Base-by-base conservation (phyloP, 192 early-diverging fungal genomes). In the Gonapodya prolifera region DNA sequence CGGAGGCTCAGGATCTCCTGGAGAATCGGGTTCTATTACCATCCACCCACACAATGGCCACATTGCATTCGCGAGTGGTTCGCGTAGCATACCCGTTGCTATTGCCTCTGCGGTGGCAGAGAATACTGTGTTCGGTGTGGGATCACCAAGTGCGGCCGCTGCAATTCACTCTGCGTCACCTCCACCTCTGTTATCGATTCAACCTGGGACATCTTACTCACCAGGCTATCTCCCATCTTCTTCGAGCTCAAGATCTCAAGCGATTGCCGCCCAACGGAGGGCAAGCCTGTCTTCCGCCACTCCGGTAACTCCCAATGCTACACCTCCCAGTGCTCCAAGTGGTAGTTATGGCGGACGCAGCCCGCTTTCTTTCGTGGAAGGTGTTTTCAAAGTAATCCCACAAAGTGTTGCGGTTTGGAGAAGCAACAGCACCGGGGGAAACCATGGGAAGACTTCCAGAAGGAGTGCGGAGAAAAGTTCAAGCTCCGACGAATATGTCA, bases 401-500 rank as follows among this genome's bases (percentile, higher is more conserved):
- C 45, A 61, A 23, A 61, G 45, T 61, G 45, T 61, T 8, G 45
- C 45, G 8, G 45, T 61, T 8, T 61, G 45, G 45, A 61, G 45
- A 23, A 61, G 45, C 45, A 61, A 61, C 45, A 61, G 45, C 45
- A 61, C 45, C 23, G 45, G 45, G 8, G 23, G 45, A 8, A 23
- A 23, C 23, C 45, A 61, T 16, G 8, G 8, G 71, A 73, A 32
- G 71, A 16, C 71, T 32, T 8, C 8, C 18, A 32, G 71, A 73
- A 2, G 29, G 71, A 2, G 29, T 73, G 16, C 71, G 29, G 45
- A 61, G 8, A 61, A 61, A 61, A 61, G 45, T 23, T 61, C 45
- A 16, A 32, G 81, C 36, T 77, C 82, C 17, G 87, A 87, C n/a
- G 87, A 88, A 34, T 88, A 84, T 75, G 87, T 87, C 1, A 79